Conservation (phyloP, 1,284 basidiomycete genomes). For the Pseudozyma sp. region DNA sequence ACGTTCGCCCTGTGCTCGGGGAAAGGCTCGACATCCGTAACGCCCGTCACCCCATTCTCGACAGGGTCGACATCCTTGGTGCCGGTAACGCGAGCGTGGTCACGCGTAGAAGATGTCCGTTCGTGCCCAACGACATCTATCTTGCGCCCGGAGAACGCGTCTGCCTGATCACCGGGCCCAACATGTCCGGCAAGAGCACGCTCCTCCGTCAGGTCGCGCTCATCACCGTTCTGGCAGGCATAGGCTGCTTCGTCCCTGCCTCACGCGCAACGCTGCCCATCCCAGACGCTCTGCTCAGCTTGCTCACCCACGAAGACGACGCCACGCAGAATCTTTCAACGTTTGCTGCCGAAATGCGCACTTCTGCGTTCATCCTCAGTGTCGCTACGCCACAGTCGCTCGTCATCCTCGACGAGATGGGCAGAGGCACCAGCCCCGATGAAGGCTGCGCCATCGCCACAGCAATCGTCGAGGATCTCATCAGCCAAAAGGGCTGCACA, state of each 20-base stretch:
- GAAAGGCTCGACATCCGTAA: conserved; percentile 63
- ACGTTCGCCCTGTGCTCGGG: conserved; percentile 51
- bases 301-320: conserved; percentile 87
- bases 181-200: conserved; percentile 82
- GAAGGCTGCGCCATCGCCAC: conserved; percentile 91
- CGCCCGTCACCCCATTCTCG: conserved; percentile 74
- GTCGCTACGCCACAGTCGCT: conserved; percentile 75
- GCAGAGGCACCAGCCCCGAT: conserved; percentile 83
- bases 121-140: conserved; percentile 44
- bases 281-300: conserved; percentile 83
- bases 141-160: conserved; percentile 41
- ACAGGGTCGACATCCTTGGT: conserved; percentile 75
- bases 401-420: conserved; percentile 89
- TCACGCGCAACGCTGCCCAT: conserved; percentile 71
- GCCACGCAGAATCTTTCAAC: conserved; percentile 71
- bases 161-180: conserved; percentile 71
- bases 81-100: conserved; percentile 7
- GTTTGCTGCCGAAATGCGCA: conserved; percentile 57
- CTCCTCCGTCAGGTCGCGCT: conserved; percentile 88
- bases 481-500: conserved; percentile 75
- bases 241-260: conserved; percentile 76
- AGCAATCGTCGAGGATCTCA: conserved; percentile 88
- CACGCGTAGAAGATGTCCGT: conserved; percentile 16
- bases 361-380: conserved; percentile 71
- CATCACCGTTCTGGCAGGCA: conserved; percentile 82